Conservation (phyloP, 2,329 filamentous ascomycete genomes). For the Capronia coronata region DNA sequence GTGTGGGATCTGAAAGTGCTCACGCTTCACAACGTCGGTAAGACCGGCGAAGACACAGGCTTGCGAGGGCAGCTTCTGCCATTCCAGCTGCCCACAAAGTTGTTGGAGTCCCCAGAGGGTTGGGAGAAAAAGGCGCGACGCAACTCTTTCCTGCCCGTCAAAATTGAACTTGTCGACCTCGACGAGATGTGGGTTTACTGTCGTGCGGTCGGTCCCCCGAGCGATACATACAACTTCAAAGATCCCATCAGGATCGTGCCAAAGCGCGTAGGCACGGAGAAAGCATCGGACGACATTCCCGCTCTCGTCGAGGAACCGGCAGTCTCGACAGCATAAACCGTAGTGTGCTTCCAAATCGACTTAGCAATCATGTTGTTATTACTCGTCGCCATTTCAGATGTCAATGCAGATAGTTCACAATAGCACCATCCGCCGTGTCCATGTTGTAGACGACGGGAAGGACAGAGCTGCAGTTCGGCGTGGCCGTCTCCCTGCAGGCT, state of each 20-base stretch:
- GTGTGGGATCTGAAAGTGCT: conserved; percentile 28
- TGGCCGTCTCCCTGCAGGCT: not conserved
- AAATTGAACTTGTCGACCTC: conserved; percentile 20
- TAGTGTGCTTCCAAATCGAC: no score
- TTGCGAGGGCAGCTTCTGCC: conserved; percentile 17
- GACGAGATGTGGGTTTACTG: conserved; percentile 1
- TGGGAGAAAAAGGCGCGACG: conserved; percentile 17
- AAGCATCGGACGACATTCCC: not conserved
- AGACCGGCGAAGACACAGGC: conserved; percentile 11
- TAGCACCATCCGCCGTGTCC: not conserved
- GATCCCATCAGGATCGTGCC: conserved; percentile 11
- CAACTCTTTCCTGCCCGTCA: conserved; percentile 21
- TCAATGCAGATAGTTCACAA: not conserved
- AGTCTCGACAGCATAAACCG: not conserved
- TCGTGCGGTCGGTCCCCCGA: conserved; percentile 12
- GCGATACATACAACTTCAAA: conserved; percentile 5
- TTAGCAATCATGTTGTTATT: no score
- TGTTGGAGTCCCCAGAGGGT: conserved; percentile 12
- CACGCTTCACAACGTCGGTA: not conserved
- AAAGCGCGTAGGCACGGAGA: not conserved
- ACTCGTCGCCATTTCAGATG: not conserved
- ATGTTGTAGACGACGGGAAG: not conserved
- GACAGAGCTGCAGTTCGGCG: not conserved
- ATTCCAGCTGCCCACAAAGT: conserved; percentile 7
- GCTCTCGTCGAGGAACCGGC: not conserved